These are phyloP conservation scores for Yarrowia deformans DNA, from an alignment of 805 yeast species.

Conservation along the genomic window DNA sequence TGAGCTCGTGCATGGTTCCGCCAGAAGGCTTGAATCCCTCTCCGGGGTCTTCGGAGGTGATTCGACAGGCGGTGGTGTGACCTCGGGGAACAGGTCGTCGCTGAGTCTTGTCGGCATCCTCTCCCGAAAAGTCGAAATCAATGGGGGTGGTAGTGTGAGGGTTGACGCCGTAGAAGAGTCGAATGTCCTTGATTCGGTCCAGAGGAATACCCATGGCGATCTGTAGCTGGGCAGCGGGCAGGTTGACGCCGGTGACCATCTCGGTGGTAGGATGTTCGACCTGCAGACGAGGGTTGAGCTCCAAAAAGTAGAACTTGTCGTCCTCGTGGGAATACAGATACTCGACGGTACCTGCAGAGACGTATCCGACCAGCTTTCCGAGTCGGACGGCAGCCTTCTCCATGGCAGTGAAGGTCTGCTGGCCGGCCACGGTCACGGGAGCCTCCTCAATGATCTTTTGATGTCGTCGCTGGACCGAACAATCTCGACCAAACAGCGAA, in stretches of 20 bases:
- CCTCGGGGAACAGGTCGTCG: slow-evolving; percentile 96
- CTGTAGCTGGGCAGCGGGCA: slow-evolving; percentile 98
- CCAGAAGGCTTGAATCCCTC: slow-evolving; percentile 99
- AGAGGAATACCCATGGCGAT: slow-evolving; percentile 99
- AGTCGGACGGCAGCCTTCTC: slow-evolving; percentile 97
- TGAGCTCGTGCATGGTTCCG: slow-evolving; percentile 94
- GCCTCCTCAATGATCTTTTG: slow-evolving; percentile 99
- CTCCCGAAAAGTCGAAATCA: slow-evolving; percentile 85
- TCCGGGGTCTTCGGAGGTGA: slow-evolving; percentile 98
- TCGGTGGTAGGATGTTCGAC: slow-evolving; percentile 99
- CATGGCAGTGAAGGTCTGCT: slow-evolving; percentile 86
- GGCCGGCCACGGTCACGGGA: slow-evolving; percentile 93
- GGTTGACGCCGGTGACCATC: slow-evolving; percentile 98
- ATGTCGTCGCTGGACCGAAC: slow-evolving; percentile 99
- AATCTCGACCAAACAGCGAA: slow-evolving; percentile 97
- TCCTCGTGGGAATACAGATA: slow-evolving; percentile 93
- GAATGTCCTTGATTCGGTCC: slow-evolving; percentile 91
- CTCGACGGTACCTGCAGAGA: slow-evolving; percentile 99
- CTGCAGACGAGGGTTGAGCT: slow-evolving; percentile 97
- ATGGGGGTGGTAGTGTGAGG: slow-evolving; percentile 90
- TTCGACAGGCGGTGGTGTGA: slow-evolving; percentile 98
- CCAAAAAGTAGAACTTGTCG: slow-evolving; percentile 94
- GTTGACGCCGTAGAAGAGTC: slow-evolving; percentile 92
- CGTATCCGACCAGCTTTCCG: slow-evolving; percentile 96
- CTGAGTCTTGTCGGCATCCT: slow-evolving; percentile 76